These are phyloP conservation scores for Lagenidium giganteum DNA, from an alignment of 352 stramenopile species.

Conservation along the genomic window DNA sequence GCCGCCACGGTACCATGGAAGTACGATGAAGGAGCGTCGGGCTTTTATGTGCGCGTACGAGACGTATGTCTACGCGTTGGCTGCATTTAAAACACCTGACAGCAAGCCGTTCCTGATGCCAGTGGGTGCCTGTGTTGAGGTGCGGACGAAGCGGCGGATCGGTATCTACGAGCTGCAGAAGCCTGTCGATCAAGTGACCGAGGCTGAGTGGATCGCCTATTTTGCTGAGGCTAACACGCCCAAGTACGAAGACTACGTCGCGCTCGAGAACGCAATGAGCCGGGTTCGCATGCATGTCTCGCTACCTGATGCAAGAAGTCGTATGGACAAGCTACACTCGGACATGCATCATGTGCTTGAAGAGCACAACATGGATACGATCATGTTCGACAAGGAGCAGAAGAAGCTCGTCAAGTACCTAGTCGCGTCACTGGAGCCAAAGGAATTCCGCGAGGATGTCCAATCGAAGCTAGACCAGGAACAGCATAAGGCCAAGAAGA, in stretches of 20 bases:
- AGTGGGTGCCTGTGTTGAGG: background rate
- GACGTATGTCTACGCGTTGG: background rate
- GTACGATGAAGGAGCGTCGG: background rate
- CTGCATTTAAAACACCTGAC: background rate
- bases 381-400: conserved; percentile 1
- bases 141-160: background rate
- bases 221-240: background rate
- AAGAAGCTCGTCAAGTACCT: background rate
- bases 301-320: too few species aligned
- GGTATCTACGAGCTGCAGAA: background rate
- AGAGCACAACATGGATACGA: background rate
- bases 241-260: background rate
- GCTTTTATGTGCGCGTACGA: background rate
- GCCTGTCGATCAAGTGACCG: too few species aligned
- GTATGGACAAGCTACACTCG: background rate
- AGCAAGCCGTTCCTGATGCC: background rate
- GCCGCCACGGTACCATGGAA: background rate
- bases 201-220: background rate
- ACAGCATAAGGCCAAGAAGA: background rate
- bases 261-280: too few species aligned
- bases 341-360: background rate
- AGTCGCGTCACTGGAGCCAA: background rate
- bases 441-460: background rate
- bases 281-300: too few species aligned
- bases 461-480: background rate